phyloP scores from a whole-genome alignment of 2,329 filamentous ascomycete genomes.

The Rachicladosporium sp. region DNA sequence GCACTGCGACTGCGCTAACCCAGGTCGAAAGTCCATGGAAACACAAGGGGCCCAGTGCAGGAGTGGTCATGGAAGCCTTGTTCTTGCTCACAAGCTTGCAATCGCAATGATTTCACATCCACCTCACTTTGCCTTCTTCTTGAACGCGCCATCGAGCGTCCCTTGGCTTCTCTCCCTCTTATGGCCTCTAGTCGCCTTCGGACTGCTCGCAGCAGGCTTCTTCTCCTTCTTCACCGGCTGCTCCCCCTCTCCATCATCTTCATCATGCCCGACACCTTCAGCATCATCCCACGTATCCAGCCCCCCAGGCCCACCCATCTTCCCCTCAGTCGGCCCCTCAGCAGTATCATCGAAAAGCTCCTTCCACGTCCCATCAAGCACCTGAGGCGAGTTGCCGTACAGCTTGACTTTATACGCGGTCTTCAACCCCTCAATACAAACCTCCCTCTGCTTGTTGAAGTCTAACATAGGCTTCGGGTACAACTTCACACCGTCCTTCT shows the following conservation, averaged over 20 bases:
- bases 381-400: conserved; percentile 49
- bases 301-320: conserved; percentile 28
- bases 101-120: too few relatives aligned
- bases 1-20: too few relatives aligned
- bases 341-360: conserved; percentile 35
- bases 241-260: not conserved
- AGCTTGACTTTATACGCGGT: conserved; percentile 53
- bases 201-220: not conserved
- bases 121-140: conserved; percentile 14
- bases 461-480: conserved; percentile 74
- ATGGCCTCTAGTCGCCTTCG: conserved; percentile 10
- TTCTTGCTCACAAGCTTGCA: too few relatives aligned
- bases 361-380: conserved; percentile 49
- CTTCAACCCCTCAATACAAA: conserved; percentile 59
- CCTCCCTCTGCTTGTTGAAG: conserved; percentile 48
- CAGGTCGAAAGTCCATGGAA: too few relatives aligned
- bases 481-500: conserved; percentile 29
- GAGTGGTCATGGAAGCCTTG: too few relatives aligned
- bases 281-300: conserved; percentile 17
- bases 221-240: not conserved
- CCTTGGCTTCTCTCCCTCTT: conserved; percentile 23
- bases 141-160: conserved; percentile 20
- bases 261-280: conserved; percentile 10
- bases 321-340: conserved; percentile 33
- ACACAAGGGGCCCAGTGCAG: too few relatives aligned